Evolutionary conservation across 2,329 filamentous ascomycete species (phyloP), one percentile per base, ranked within the genome.

Genomic region (Pseudogymnoascus sp.): DNA sequence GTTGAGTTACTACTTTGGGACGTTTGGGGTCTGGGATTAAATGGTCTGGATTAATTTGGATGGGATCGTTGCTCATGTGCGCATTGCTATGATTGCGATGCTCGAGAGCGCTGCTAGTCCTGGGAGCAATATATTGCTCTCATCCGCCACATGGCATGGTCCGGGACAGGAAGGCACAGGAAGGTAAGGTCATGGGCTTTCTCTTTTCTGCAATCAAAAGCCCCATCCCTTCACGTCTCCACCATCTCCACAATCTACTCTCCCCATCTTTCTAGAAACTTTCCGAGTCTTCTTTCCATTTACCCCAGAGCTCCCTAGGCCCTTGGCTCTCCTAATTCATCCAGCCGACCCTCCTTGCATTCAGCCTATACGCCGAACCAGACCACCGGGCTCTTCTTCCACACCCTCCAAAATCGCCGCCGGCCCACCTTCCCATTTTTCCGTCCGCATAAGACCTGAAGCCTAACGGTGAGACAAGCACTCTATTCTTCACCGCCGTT

Each of bases 161-260:
- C 21, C 14, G 18, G 42, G 39, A 14, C 23, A 51, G 45, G 5
- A 51, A n/a, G 23, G 45, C n/a, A 12, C 12, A 51, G 45, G 10
- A 51, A n/a, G 23, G 45, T 51, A 51, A 51, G 45, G 45, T 51
- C 45, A 51, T 51, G 45, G 45, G 45, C 45, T 51, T 51, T 51
- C 45, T 51, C 5, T 26, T 12, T 51, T 47, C 8, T 21, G 12
- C 29, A 51, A n/a, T 12, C 29, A 23, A 51, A 51, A 34, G 31
- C 21, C 23, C 21, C 42, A 51, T 51, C 21, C 12, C 42, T 47
- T 7, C 5, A 21, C 12, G 12, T 29, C 45, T n/a, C 45, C 45
- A 47, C 42, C 45, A 26, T 51, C 45, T 26, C 45, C 45, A 51
- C 45, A 26, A 51, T 51, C 45, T 14, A 51, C 21, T 51, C 45